Evolutionary conservation across 2,329 filamentous ascomycete genomes (phyloP).

Genomic region (Tolypocladium nubicola): DNA sequence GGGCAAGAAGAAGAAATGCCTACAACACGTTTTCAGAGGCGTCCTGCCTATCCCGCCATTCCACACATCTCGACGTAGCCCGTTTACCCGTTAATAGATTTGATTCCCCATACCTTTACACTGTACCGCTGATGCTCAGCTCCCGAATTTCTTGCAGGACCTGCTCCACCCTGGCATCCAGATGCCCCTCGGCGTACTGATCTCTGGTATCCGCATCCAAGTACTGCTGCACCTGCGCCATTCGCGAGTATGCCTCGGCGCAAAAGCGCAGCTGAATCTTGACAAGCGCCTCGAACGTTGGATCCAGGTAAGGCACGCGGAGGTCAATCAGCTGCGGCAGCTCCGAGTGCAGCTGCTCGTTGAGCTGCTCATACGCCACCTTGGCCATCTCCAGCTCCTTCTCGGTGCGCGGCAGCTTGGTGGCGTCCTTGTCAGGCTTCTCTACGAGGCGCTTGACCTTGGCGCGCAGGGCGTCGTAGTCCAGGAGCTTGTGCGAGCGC

Average conservation of each 20-base stretch:
- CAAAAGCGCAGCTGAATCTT: conserved; percentile 98
- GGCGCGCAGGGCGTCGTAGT: conserved; percentile 91
- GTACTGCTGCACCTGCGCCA: conserved; percentile 99
- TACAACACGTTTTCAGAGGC: background rate
- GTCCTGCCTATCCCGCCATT: background rate
- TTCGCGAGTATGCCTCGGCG: conserved; percentile 90
- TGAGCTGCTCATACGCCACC: conserved; percentile 88
- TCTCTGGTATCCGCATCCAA: conserved; percentile 91
- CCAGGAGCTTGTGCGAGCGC: conserved; percentile 93
- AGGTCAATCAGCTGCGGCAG: conserved; percentile 93
- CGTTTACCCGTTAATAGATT: background rate
- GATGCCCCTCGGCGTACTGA: conserved; percentile 85
- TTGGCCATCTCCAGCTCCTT: conserved; percentile 95
- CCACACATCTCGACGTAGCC: background rate
- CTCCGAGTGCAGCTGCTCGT: conserved; percentile 89
- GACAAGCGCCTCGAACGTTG: conserved; percentile 92
- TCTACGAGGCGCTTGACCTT: conserved; percentile 96
- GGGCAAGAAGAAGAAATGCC: background rate
- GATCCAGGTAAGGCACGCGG: conserved; percentile 92
- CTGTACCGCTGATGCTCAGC: conserved; percentile 75
- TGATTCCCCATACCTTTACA: conserved; percentile 26
- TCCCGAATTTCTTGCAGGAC: conserved; percentile 95
- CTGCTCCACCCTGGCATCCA: conserved; percentile 88
- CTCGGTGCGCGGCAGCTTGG: conserved; percentile 89
- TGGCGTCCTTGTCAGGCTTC: conserved; percentile 97